Percentiles rank a stretch among this genome's conserved stretches.
phyloP scores from a whole-genome alignment of 2,329 filamentous ascomycete genomes.

The Helotiales sp. region DNA sequence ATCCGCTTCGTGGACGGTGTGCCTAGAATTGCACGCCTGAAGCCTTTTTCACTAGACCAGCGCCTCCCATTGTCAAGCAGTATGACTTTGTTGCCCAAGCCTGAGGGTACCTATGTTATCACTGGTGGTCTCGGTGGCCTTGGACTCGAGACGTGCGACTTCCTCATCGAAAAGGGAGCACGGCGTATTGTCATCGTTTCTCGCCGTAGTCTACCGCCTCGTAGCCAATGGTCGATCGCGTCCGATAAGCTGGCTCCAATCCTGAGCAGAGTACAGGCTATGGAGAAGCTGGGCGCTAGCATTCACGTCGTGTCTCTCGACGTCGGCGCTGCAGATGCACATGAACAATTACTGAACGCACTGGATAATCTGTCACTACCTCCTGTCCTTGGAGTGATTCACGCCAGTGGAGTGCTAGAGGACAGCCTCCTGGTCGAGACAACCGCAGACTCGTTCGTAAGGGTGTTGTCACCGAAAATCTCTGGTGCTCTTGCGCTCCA shows the following conservation, averaged over 20 bases:
- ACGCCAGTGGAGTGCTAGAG: constrained; percentile 41
- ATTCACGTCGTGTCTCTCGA: neutral
- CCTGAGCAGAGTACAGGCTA: neutral
- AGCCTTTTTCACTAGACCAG: neutral
- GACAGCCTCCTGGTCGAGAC: constrained; percentile 38
- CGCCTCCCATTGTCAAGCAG: constrained; percentile 23
- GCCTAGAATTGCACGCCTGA: constrained; percentile 5
- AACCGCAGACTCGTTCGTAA: constrained; percentile 31
- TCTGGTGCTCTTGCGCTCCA: constrained; percentile 35
- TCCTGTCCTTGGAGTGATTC: constrained; percentile 41
- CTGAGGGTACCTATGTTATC: constrained; percentile 44
- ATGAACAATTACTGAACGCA: neutral
- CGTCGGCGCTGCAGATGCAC: neutral
- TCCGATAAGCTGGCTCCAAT: constrained; percentile 18
- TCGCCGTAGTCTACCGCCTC: constrained; percentile 38
- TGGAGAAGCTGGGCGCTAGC: neutral
- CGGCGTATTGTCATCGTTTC: constrained; percentile 43
- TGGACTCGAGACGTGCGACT: constrained; percentile 40
- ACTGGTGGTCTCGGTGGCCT: constrained; percentile 43
- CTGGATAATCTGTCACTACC: constrained; percentile 39
- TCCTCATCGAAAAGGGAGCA: constrained; percentile 42
- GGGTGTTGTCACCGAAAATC: constrained; percentile 37
- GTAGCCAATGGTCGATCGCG: constrained; percentile 33
- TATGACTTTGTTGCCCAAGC: neutral
- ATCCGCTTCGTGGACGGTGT: constrained; percentile 41